Evolutionary conservation across 495 filamentous ascomycete genomes (phyloP).

Genomic region (Aspergillus homomorphus): DNA sequence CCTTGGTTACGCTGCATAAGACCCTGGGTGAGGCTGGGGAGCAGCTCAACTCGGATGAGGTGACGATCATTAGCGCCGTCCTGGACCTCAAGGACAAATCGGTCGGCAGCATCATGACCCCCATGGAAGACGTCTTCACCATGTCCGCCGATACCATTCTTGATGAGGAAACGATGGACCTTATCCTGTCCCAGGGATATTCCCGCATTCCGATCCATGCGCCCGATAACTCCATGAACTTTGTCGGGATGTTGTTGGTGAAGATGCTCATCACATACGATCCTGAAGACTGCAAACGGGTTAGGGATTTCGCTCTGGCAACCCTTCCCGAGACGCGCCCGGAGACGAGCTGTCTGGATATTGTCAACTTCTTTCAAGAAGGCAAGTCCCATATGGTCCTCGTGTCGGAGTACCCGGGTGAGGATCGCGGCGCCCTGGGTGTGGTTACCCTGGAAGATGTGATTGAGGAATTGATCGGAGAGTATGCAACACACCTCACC

Average conservation of each 20-base stretch:
- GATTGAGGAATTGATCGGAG: slow-evolving; percentile 96
- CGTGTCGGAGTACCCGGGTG: slow-evolving; percentile 84
- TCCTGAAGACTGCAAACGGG: slow-evolving; percentile 81
- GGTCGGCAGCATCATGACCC: slow-evolving; percentile 94
- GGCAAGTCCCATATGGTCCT: slow-evolving; percentile 99
- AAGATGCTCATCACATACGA: slow-evolving; percentile 99
- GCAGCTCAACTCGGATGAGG: slow-evolving; percentile 92
- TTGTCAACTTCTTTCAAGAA: slow-evolving; percentile 99
- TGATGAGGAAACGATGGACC: slow-evolving; percentile 89
- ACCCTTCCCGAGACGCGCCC: slow-evolving; percentile 92
- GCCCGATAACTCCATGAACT: slow-evolving; percentile 77
- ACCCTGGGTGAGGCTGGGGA: slow-evolving; percentile 82
- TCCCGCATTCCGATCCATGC: slow-evolving; percentile 93
- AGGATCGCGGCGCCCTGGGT: slow-evolving; percentile 83
- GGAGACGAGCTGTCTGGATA: slow-evolving; percentile 94
- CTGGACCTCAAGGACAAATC: slow-evolving; percentile 95
- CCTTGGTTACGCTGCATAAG: slow-evolving; percentile 88
- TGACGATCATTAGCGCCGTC: slow-evolving; percentile 96
- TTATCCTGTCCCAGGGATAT: slow-evolving; percentile 87
- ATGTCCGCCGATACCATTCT: slow-evolving; percentile 90
- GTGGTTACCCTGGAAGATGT: slow-evolving; percentile 97
- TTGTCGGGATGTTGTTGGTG: slow-evolving; percentile 94
- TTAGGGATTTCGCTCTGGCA: slow-evolving; percentile 86
- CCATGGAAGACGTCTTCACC: slow-evolving; percentile 94
- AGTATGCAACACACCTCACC: slow-evolving; percentile 57